Percentiles rank a stretch among this genome's conserved stretches.
phyloP scores from a whole-genome alignment of 257 asterid genomes.

The Marsdenia floribunda region DNA sequence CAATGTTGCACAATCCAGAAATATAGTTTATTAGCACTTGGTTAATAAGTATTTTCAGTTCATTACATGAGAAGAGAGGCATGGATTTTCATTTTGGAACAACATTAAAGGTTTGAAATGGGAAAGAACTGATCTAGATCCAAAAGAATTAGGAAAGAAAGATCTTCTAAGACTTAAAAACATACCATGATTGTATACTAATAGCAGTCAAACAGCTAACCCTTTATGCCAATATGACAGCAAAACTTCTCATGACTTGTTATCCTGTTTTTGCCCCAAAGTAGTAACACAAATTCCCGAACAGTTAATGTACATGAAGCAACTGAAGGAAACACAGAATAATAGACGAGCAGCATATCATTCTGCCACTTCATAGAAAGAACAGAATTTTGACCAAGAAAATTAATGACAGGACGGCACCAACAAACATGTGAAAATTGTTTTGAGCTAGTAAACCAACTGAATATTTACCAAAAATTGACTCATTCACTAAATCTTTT shows the following conservation, averaged over 20 bases:
- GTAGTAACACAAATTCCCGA: not conserved
- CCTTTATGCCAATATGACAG: not conserved
- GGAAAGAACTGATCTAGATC: not conserved
- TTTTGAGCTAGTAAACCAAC: not conserved
- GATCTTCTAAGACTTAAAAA: not conserved
- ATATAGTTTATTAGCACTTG: not conserved
- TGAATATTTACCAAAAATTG: not conserved
- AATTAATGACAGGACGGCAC: not conserved
- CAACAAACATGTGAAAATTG: not conserved
- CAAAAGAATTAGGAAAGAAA: not conserved
- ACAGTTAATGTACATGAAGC: not conserved
- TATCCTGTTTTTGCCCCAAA: not conserved
- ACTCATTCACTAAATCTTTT: not conserved
- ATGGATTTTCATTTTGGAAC: slow-evolving; percentile 11
- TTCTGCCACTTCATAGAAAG: not conserved
- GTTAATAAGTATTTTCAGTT: not conserved
- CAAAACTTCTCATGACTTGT: not conserved
- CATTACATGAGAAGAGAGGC: not conserved
- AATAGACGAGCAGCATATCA: not conserved
- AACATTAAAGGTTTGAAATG: not conserved
- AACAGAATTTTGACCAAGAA: not conserved
- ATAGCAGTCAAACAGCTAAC: not conserved
- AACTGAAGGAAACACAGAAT: not conserved
- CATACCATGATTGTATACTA: not conserved
- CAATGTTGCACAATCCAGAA: not conserved